Conservation (phyloP, 164 flowering plant genomes). For the Vitis amurensis region DNA sequence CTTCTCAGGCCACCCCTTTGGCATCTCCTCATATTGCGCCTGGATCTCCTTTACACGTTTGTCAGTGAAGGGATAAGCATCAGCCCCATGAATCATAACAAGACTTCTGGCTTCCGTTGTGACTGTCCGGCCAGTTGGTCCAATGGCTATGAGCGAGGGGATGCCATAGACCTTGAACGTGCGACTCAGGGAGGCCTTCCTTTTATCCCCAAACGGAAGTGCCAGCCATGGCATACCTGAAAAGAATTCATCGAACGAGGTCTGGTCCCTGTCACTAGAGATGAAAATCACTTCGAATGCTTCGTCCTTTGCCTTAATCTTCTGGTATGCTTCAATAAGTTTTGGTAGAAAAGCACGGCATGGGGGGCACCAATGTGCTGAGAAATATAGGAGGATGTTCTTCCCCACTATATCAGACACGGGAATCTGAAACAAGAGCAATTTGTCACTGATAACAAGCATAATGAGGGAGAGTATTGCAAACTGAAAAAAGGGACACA, state of each 20-base stretch:
- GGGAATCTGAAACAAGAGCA: constrained; percentile 30
- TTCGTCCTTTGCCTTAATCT: too few species aligned
- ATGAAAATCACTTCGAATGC: too few species aligned
- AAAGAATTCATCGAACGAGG: too few species aligned
- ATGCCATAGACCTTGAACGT: constrained; percentile 57
- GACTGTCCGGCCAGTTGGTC: too few species aligned
- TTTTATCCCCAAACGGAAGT: constrained; percentile 60
- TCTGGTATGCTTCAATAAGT: constrained; percentile 48
- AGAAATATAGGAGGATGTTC: constrained; percentile 61
- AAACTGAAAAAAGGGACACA: constrained; percentile 19
- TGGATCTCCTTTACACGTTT: too few species aligned
- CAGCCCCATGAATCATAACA: too few species aligned
- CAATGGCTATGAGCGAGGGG: too few species aligned
- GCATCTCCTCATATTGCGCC: too few species aligned
- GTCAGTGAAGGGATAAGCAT: too few species aligned
- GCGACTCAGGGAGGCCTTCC: constrained; percentile 37
- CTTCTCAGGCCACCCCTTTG: too few species aligned
- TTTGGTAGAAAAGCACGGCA: constrained; percentile 65
- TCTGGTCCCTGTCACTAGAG: too few species aligned
- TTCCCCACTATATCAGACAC: constrained; percentile 71
- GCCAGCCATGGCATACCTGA: constrained; percentile 78
- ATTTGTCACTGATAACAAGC: not conserved
- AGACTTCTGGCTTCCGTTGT: too few species aligned
- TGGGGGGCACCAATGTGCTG: constrained; percentile 76
- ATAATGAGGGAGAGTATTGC: constrained; percentile 4